These are phyloP conservation scores for Pseudozyma thailandica DNA, from an alignment of 1,284 basidiomycete species.

Conservation along the genomic window DNA sequence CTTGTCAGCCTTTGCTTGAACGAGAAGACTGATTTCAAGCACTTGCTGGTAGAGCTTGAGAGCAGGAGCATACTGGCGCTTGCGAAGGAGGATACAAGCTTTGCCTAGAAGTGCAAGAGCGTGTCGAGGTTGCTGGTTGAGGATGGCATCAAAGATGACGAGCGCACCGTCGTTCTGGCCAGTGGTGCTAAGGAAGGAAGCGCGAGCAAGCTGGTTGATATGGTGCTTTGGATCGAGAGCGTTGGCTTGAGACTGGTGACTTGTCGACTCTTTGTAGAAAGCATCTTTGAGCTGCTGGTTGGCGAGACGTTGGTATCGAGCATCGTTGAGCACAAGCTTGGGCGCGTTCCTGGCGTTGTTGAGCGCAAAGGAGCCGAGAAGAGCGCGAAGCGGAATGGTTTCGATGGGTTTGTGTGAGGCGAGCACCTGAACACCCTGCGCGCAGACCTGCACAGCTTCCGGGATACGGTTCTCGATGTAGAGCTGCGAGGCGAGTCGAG, in stretches of 20 bases:
- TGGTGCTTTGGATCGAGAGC: constrained; percentile 49
- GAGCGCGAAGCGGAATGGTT: constrained; percentile 47
- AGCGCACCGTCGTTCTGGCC: constrained; percentile 54
- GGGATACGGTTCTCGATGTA: constrained; percentile 48
- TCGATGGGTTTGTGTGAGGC: constrained; percentile 49
- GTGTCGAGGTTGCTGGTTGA: constrained; percentile 48
- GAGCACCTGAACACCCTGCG: constrained; percentile 49
- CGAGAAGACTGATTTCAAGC: constrained; percentile 51
- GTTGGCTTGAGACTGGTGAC: constrained; percentile 37
- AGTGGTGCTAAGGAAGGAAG: constrained; percentile 44
- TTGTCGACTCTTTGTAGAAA: constrained; percentile 39
- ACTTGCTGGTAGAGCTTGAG: constrained; percentile 63
- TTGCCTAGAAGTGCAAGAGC: constrained; percentile 62
- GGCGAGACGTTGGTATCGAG: constrained; percentile 56
- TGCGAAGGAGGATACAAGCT: constrained; percentile 61
- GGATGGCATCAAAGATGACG: constrained; percentile 50
- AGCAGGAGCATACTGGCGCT: constrained; percentile 53
- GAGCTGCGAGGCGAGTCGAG: constrained; percentile 56
- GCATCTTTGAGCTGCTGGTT: constrained; percentile 44
- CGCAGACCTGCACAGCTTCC: constrained; percentile 52
- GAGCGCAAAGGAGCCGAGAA: constrained; percentile 55
- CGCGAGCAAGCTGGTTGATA: constrained; percentile 49
- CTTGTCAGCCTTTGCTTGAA: constrained; percentile 48
- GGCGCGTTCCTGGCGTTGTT: constrained; percentile 53
- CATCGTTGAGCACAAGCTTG: constrained; percentile 60